phyloP scores from a whole-genome alignment of 345 rosid genomes.

The Anacardium occidentale region DNA sequence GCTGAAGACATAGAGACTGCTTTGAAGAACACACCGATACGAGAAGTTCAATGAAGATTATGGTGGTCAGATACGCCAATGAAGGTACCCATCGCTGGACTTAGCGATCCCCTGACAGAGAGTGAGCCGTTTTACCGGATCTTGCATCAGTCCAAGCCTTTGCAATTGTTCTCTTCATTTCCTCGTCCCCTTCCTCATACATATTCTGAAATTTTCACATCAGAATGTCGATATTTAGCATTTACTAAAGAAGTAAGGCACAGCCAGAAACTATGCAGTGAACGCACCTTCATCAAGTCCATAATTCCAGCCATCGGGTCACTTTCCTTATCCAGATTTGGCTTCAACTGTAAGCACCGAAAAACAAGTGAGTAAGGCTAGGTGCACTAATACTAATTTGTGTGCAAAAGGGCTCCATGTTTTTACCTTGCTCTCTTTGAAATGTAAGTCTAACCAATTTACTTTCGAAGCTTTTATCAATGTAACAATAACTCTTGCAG shows the following conservation, averaged over 20 bases:
- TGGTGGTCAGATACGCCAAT: conserved; percentile 81
- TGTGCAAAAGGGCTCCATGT: too few relatives aligned
- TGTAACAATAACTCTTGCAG: conserved; percentile 59
- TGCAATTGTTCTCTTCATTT: conserved; percentile 91
- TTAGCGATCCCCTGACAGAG: conserved; percentile 53
- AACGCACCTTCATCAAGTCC: conserved; percentile 86
- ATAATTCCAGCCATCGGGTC: conserved; percentile 99
- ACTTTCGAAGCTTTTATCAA: conserved; percentile 76
- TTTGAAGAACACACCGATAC: conserved; percentile 75
- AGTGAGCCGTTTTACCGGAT: conserved; percentile 78
- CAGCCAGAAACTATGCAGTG: not conserved
- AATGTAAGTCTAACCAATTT: conserved; percentile 83
- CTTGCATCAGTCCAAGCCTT: conserved; percentile 99
- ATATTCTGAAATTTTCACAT: conserved; percentile 51
- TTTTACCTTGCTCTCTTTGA: conserved; percentile 87
- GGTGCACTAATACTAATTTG: too few relatives aligned
- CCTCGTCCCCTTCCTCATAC: conserved; percentile 95
- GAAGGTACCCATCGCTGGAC: conserved; percentile 27
- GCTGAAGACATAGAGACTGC: conserved; percentile 69
- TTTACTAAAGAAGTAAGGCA: too few relatives aligned
- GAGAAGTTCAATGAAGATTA: conserved; percentile 87
- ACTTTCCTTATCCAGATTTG: conserved; percentile 61
- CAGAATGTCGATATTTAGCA: too few relatives aligned
- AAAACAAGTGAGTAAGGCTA: too few relatives aligned
- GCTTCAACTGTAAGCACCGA: conserved; percentile 78